Evolutionary conservation across 768 basidiomycete species (phyloP).

Genomic region (Naganishia vishniacii): DNA sequence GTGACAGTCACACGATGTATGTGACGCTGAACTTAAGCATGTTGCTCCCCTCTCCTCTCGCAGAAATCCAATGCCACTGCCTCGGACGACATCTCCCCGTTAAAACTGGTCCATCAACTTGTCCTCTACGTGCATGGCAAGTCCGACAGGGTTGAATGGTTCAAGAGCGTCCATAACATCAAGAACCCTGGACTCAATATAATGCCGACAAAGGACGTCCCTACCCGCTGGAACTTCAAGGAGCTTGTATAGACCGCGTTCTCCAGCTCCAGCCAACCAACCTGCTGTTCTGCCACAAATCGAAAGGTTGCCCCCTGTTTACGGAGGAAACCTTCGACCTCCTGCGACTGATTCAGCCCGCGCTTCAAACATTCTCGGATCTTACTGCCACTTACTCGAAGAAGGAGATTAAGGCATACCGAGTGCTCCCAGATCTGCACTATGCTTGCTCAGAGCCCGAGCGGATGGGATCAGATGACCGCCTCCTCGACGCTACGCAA

Average conservation of each 20-base stretch:
- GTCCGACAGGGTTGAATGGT: background rate
- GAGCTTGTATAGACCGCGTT: background rate
- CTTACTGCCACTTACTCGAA: background rate
- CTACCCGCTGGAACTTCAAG: background rate
- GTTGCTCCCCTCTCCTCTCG: background rate
- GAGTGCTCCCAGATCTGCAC: background rate
- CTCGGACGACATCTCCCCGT: background rate
- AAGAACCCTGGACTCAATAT: background rate
- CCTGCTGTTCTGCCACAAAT: background rate
- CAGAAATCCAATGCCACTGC: too few relatives aligned
- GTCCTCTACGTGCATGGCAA: background rate
- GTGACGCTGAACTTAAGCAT: too few relatives aligned
- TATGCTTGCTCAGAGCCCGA: background rate
- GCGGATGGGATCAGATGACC: background rate
- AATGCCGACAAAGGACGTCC: background rate
- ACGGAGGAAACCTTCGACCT: background rate
- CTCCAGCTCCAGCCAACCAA: background rate
- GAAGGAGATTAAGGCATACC: background rate
- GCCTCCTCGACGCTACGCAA: background rate
- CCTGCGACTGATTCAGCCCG: background rate
- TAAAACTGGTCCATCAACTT: background rate
- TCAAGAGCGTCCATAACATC: background rate
- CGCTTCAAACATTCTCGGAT: background rate
- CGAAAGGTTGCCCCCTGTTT: background rate
- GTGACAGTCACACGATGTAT: too few relatives aligned